Conservation (phyloP, 1,139 yeast species). For the Casaregolazyma lundiana region DNA sequence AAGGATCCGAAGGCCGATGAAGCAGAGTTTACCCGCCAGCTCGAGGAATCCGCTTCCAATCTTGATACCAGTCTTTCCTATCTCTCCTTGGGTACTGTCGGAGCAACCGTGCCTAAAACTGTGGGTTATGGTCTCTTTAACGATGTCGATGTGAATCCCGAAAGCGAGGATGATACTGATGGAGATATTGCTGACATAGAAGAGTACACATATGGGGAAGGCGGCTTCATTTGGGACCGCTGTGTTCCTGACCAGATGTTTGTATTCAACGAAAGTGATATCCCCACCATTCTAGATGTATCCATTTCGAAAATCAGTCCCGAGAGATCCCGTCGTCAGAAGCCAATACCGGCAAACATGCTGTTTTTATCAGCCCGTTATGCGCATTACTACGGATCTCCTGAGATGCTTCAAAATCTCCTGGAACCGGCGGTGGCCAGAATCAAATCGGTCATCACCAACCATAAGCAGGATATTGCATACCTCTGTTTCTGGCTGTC, state of each 20-base stretch:
- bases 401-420: conserved; percentile 33
- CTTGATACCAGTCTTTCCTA: conserved; percentile 32
- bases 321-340: conserved; percentile 34
- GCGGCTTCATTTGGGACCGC: conserved; percentile 36
- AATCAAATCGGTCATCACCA: conserved; percentile 31
- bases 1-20: conserved; percentile 19
- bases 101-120: conserved; percentile 12
- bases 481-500: conserved; percentile 41
- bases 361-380: conserved; percentile 39
- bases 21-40: conserved; percentile 8
- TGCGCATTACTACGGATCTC: conserved; percentile 36
- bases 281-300: conserved; percentile 36
- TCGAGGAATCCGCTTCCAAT: conserved; percentile 20
- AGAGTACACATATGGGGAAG: conserved; percentile 14
- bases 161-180: conserved; percentile 14
- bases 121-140: conserved; percentile 11
- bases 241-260: conserved; percentile 40
- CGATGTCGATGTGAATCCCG: conserved; percentile 5
- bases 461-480: conserved; percentile 37
- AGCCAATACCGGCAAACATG: conserved; percentile 42
- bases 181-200: conserved; percentile 17
- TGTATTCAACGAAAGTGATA: conserved; percentile 36
- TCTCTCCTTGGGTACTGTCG: conserved; percentile 19
- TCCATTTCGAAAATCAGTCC: conserved; percentile 37
- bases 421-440: conserved; percentile 34